A percentile compares a stretch with the other conserved stretches of the same genome.
These are phyloP conservation scores for Xylaria venustula DNA, from an alignment of 495 filamentous ascomycete genomes.

Conservation along the genomic window DNA sequence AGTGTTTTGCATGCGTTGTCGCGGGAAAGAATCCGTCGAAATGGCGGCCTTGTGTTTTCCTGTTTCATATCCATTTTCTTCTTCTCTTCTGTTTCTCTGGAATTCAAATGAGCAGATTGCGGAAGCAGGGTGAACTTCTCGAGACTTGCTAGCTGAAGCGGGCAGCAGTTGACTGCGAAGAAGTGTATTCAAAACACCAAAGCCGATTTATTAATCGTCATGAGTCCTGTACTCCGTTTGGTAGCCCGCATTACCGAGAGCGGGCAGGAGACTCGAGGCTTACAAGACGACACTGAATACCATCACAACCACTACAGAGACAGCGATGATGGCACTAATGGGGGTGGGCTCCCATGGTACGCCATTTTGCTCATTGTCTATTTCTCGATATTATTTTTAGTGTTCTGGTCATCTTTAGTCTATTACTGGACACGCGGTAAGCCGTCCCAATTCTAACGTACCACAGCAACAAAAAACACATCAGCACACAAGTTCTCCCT, in stretches of 20 bases:
- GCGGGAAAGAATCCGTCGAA: too few species aligned
- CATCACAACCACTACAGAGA: not conserved
- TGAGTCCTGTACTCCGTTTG: not conserved
- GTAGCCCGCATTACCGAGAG: not conserved
- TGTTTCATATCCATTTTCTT: not conserved
- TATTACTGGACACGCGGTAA: not conserved
- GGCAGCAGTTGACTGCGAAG: not conserved
- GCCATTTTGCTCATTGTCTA: not conserved
- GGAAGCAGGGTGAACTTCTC: not conserved
- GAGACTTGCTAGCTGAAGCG: not conserved
- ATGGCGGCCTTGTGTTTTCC: too few species aligned
- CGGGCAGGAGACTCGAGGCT: not conserved
- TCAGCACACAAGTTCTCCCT: not conserved
- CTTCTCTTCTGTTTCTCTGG: not conserved
- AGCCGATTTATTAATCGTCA: not conserved
- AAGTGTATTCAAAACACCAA: too few species aligned
- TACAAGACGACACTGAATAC: not conserved
- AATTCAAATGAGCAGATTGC: too few species aligned
- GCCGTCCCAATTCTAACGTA: not conserved
- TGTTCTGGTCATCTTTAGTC: not conserved
- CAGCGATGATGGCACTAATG: not conserved
- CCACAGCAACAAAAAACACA: not conserved
- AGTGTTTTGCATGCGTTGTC: too few species aligned
- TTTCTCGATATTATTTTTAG: not conserved
- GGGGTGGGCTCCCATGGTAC: not conserved